Conservation (phyloP, 1,139 yeast species). For the Geotrichum australiense region DNA sequence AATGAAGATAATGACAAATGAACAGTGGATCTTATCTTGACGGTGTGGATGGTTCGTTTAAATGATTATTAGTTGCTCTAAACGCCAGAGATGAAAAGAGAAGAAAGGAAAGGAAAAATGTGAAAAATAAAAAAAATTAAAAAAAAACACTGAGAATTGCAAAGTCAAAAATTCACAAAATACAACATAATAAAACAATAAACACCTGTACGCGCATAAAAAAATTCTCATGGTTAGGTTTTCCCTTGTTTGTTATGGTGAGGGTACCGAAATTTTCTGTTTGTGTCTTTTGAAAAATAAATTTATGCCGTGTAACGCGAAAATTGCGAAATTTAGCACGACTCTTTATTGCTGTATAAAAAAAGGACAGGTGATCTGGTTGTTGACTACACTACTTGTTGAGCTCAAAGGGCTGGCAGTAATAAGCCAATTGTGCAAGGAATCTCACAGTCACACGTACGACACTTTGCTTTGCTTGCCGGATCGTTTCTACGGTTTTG, state of each 20-base stretch:
- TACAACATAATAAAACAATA: background rate
- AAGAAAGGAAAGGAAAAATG: constrained; percentile 1
- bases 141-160: too few relatives aligned
- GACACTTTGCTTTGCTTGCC: too few relatives aligned
- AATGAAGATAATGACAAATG: background rate
- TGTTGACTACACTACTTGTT: too few relatives aligned
- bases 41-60: background rate
- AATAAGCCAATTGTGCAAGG: too few relatives aligned
- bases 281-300: too few relatives aligned
- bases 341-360: too few relatives aligned
- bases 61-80: constrained; percentile 4
- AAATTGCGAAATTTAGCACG: too few relatives aligned
- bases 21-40: background rate
- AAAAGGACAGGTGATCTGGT: background rate
- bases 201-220: background rate
- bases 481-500: too few relatives aligned
- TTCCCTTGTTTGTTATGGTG: background rate
- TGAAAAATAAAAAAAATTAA: background rate
- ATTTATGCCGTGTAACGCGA: too few relatives aligned
- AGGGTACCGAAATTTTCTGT: too few relatives aligned
- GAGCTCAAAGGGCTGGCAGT: too few relatives aligned
- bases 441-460: too few relatives aligned
- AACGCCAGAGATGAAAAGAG: background rate
- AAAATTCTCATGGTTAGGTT: constrained; percentile 2
- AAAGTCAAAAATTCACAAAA: background rate